Percentiles rank a stretch among this genome's conserved stretches.
These are phyloP conservation scores for Ophiostoma angusticollis DNA, from an alignment of 2,329 filamentous ascomycete species.

Conservation along the genomic window DNA sequence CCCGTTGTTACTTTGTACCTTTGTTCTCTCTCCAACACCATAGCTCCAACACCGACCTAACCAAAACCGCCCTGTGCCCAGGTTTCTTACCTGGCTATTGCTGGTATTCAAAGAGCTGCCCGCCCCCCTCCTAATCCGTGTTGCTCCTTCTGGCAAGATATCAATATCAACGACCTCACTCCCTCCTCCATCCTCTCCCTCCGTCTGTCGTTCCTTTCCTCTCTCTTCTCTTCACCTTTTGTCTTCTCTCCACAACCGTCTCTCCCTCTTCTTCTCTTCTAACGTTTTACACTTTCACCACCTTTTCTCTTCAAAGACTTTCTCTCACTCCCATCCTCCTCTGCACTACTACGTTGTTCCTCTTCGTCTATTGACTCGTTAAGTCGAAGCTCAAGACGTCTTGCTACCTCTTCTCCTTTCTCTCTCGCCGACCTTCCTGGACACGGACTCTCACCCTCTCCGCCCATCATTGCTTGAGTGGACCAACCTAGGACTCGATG, in stretches of 20 bases:
- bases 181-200: constrained; percentile 2
- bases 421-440: background rate
- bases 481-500: constrained; percentile 3
- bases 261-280: background rate
- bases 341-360: background rate
- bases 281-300: background rate
- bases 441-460: background rate
- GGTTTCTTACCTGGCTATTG: too few species aligned
- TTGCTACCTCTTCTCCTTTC: background rate
- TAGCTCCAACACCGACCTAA: too few species aligned
- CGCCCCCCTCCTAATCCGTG: background rate
- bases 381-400: constrained; percentile 10
- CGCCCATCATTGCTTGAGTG: background rate
- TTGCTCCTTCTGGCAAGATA: constrained; percentile 1
- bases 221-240: background rate
- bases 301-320: background rate
- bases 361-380: constrained; percentile 11
- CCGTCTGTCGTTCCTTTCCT: background rate
- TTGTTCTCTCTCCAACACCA: constrained; percentile 1
- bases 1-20: too few species aligned
- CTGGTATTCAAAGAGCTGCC: too few species aligned
- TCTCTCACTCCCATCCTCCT: constrained; percentile 3
- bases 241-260: background rate
- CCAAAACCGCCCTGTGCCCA: too few species aligned
- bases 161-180: constrained; percentile 12